Conservation (phyloP, 208 protist genomes). For the Leishmania turanica region DNA sequence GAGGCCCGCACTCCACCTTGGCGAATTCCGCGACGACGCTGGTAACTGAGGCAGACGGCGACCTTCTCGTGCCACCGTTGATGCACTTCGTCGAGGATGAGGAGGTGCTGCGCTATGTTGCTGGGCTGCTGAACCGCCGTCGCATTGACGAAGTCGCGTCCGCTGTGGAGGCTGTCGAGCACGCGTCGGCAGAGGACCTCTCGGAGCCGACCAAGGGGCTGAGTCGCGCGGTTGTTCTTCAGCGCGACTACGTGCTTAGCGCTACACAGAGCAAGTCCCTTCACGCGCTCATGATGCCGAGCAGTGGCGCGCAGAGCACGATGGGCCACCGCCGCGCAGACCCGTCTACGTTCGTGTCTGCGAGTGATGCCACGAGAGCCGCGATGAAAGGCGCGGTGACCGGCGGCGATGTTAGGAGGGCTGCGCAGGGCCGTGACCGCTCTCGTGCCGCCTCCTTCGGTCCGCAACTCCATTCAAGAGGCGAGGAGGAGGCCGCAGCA, state of each 20-base stretch:
- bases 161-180: conserved; percentile 11
- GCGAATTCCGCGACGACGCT: conserved; percentile 13
- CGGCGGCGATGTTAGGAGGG: background rate
- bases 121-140: conserved; percentile 7
- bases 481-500: background rate
- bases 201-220: background rate
- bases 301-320: background rate
- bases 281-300: background rate
- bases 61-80: conserved; percentile 28
- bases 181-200: background rate
- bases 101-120: conserved; percentile 11
- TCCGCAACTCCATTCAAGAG: background rate
- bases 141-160: conserved; percentile 12
- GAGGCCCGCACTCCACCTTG: background rate
- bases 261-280: conserved; percentile 9
- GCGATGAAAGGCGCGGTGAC: background rate
- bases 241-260: conserved; percentile 1
- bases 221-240: background rate
- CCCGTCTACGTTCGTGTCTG: background rate
- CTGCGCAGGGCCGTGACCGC: background rate
- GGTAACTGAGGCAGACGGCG: conserved; percentile 29
- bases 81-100: conserved; percentile 32
- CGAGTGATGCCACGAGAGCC: background rate
- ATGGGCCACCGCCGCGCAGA: background rate
- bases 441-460: background rate